These are phyloP conservation scores for Phytophthora pluvialis DNA, from an alignment of 352 stramenopile genomes.

Conservation along the genomic window DNA sequence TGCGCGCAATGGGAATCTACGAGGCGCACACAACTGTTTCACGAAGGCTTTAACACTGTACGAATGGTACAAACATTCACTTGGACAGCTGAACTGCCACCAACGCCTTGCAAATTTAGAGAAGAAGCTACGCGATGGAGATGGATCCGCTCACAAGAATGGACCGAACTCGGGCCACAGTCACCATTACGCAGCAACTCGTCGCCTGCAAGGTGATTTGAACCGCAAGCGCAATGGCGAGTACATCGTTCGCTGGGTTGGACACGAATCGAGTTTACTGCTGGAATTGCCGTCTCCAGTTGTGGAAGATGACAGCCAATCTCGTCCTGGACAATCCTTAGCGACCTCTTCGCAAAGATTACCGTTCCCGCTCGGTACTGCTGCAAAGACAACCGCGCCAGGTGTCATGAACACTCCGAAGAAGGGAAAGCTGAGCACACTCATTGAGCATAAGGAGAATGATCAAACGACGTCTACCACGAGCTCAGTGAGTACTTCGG, in stretches of 20 bases:
- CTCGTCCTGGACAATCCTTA: conserved; percentile 29
- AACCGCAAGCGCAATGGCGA: conserved; percentile 84
- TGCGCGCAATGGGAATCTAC: conserved; percentile 79
- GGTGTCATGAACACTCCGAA: conserved; percentile 58
- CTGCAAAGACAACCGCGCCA: conserved; percentile 27
- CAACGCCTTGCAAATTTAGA: conserved; percentile 84
- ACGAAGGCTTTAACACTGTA: conserved; percentile 82
- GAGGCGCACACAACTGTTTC: conserved; percentile 80
- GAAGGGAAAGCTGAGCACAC: conserved; percentile 57
- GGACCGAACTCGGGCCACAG: conserved; percentile 67
- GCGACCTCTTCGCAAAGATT: conserved; percentile 19
- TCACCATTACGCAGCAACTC: conserved; percentile 80
- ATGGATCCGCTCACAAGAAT: conserved; percentile 61
- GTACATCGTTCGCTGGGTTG: conserved; percentile 84
- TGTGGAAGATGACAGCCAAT: conserved; percentile 55
- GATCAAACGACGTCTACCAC: conserved; percentile 28
- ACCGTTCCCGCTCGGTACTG: conserved; percentile 21
- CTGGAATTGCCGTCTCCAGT: conserved; percentile 61
- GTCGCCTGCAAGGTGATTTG: conserved; percentile 76
- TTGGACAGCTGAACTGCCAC: conserved; percentile 83
- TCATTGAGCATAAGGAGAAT: conserved; percentile 68
- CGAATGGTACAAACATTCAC: conserved; percentile 83
- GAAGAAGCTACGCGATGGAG: conserved; percentile 81
- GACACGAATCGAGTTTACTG: conserved; percentile 82
- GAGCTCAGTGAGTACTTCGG: conserved; percentile 11